Base-by-base conservation (phyloP, 2,329 filamentous ascomycete genomes). In the Aspergillus sp. region DNA sequence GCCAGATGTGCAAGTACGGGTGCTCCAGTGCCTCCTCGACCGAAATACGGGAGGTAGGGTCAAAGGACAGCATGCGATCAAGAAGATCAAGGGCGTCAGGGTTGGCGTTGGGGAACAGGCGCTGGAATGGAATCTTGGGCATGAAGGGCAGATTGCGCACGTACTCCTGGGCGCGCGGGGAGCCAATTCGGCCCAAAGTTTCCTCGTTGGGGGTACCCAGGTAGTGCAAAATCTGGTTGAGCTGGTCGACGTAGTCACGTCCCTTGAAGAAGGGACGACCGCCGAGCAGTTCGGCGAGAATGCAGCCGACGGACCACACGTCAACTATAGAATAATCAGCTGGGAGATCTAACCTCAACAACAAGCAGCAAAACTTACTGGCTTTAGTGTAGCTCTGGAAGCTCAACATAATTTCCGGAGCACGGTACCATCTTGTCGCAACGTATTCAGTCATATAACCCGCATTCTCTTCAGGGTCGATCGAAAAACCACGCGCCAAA, bases 301-400 rank as follows among this genome's bases (percentile, higher is more conserved):
- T 98, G 65, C 93, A 98, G 49, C 93, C 93, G 35, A 98, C 91
- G 7, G 93, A 98, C 93, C 93, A 98, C 30, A 98, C 91, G 66
- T 98, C 93, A 70, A 98, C 91, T 97, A 42, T 40, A 32, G 46
- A n/a, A n/a, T n/a, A n/a, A n/a, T n/a, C n/a, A n/a, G n/a, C n/a
- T 49, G 60, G 56, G 31, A n/a, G 42, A 8, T 33, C 45, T 30
- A 43, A 34, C n/a, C n/a, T n/a, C n/a, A 27, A 48, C 37, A 47
- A 6, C 32, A 27, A 12, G 32, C 33, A 38, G 41, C 31, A 37
- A 35, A 31, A 91, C 90, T 45, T 82, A 97, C 93, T 98, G 57
- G 93, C 93, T 89, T 98, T 98, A 61, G 93, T 98, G 71, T 98
- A 98, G 75, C 90, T 96, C 72, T 97, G 91, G 81, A 98, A 98